Evolutionary conservation across 495 filamentous ascomycete genomes (phyloP), one percentile per base, ranked within the genome.

Genomic region (Acidiella bohemica): DNA sequence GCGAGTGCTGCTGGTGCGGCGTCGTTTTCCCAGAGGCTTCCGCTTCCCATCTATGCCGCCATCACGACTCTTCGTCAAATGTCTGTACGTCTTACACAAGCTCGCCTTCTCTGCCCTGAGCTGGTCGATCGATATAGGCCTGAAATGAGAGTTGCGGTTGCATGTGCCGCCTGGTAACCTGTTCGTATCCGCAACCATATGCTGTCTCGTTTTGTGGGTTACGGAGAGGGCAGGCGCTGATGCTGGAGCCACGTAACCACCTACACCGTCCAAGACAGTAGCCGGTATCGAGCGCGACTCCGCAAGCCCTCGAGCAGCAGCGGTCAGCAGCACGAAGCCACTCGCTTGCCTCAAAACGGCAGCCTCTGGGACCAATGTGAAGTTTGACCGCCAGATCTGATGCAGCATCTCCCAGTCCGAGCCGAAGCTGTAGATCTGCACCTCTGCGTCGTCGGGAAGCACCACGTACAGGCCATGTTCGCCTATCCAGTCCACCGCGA

Each of bases 401-500:
- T 43, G 41, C 31, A 36, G n/a, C 41, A 43, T 43, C 27, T 36
- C 32, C 31, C 30, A 43, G 13, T 43, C 41, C 5, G 41, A 5
- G 7, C 41, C 41, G n/a, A 29, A 20, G 21, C 41, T 43, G 25
- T 36, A 43, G 23, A 35, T 6, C 2, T n/a, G 21, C 8, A 30
- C 20, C 21, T 26, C 31, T 14, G 10, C 16, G 3, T 32, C 18
- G 10, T 4, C 12, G 7, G 11, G 14, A 6, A 34, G 14, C 25
- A 38, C n/a, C 1, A 27, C 32, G 13, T 46, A 21, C 6, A 38
- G 7, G 7, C 32, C 25, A 20, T 42, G 14, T 10, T 37, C 37
- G 25, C 39, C 37, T 14, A 42, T 12, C 46, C 35, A 49, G 5
- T 28, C 33, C 4, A 22, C 21, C 18, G 2, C 28, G 14, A 14